Evolutionary conservation across 1,284 basidiomycete species (phyloP), one percentile per base, ranked within the genome.

Genomic region (Moniliella sp.): DNA sequence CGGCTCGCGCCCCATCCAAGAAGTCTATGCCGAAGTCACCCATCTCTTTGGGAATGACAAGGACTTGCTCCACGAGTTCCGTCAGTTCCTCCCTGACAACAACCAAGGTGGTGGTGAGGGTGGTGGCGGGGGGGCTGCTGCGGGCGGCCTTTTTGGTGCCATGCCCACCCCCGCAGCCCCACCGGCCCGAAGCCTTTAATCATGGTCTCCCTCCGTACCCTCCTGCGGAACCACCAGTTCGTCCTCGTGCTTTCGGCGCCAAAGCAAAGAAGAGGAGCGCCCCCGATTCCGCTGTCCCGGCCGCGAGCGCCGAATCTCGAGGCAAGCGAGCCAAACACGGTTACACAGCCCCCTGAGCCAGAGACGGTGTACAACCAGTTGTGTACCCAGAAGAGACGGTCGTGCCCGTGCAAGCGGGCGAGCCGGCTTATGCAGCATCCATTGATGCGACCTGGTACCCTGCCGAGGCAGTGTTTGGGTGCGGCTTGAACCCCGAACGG

Each of bases 1-100:
- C 60, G 86, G 93, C 55, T 79, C 82, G 57, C 71, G 73, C 40
- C 75, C 79, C 45, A 71, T 81, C 16, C 75, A 79, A 42, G 83
- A 91, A 56, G 84, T 94, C 4, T 91, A 82, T 60, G 72, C 74
- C 14, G 86, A 93, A 63, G 88, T 97, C 3, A 80, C 83, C 35
- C 67, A 72, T 46, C 71, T 99, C 16, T 99, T 99, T 67, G 76
- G 78, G 57, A 76, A 81, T 48, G 80, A 82, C 0, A 81, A 78
- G 4, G 91, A 99, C 49, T 70, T 99, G 27, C 67, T 97, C 35
- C 73, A 75, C 27, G 88, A 97, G 61, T 99, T 99, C 68, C 84
- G 82, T 61, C 79, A 81, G 52, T 99, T 99, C 63, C 64, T 99
- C 2, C 88, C 88, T 5, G 82, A 81, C 41, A 62, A 59, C 0